phyloP scores from a whole-genome alignment of 2,329 filamentous ascomycete genomes.

The Berkeleyomyces basicola region DNA sequence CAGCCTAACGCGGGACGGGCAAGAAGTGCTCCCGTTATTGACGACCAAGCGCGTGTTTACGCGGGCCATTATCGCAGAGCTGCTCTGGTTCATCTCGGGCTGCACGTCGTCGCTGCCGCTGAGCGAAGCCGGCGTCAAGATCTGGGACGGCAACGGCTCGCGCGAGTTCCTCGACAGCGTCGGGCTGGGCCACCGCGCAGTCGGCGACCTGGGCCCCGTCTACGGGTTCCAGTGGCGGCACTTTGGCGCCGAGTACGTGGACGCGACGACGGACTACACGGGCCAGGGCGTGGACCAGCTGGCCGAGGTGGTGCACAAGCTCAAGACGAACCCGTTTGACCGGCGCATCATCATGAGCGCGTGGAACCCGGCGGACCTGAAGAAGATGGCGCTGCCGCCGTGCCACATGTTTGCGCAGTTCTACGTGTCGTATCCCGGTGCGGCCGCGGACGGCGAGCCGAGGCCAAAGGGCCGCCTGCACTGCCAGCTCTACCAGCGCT shows the following conservation, averaged over 20 bases:
- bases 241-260: conserved; percentile 81
- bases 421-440: conserved; percentile 59
- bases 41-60: conserved; percentile 96
- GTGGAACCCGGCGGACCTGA: conserved; percentile 81
- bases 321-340: conserved; percentile 72
- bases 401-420: conserved; percentile 98
- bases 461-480: conserved; percentile 56
- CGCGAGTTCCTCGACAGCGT: conserved; percentile 78
- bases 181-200: conserved; percentile 63
- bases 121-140: conserved; percentile 69
- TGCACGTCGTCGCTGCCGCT: conserved; percentile 66
- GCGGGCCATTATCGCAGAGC: conserved; percentile 74
- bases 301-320: conserved; percentile 72
- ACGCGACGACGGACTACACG: conserved; percentile 63
- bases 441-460: conserved; percentile 16
- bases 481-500: conserved; percentile 83
- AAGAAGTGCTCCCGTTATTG: conserved; percentile 69
- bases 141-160: conserved; percentile 95
- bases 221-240: conserved; percentile 99
- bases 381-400: conserved; percentile 79
- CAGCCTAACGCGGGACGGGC: conserved; percentile 47
- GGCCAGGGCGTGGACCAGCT: conserved; percentile 88
- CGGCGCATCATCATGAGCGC: conserved; percentile 77
- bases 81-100: conserved; percentile 89
- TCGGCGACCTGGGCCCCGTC: conserved; percentile 83